Evolutionary conservation across 148 eudicot species (phyloP), one percentile per base, ranked within the genome.

Genomic region (Rhododendron henanense): DNA sequence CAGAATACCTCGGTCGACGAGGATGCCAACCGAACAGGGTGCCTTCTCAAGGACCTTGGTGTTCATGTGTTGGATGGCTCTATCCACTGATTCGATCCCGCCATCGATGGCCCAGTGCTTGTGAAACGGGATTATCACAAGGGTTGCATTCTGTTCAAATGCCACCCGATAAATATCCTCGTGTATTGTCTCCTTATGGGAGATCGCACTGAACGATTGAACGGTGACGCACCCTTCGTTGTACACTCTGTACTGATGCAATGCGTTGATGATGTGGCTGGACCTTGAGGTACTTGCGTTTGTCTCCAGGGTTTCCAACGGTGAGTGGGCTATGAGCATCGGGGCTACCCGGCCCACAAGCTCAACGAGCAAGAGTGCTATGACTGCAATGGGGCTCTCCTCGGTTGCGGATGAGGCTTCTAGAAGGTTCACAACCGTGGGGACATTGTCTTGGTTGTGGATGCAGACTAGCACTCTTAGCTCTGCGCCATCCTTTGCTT

Each of bases 111-210:
- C 94, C 92, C 92, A 92, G 2, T 78, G 85, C 79, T 93, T 94
- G 89, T 96, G 98, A 63, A 92, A 93, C 0, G 98, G 98, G 31
- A 93, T 41, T 53, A 96, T 88, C 13, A 96, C 14, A 11, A 96
- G 61, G 19, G 87, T 88, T 2, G 90, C 91, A 10, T 86, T 79
- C 57, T 93, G 89, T 50, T 94, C 95, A 4, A 87, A 81, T 7
- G 95, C 97, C 80, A 93, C 83, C 35, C 91, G 87, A 79, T 92
- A 90, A 15, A 94, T 85, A 79, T 93, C 96, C 41, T 94, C 94
- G 48, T 93, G 92, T 91, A 91, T 91, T 8, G 88, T 89, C 2
- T 88, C 89, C 1, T 81, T 78, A 10, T 86, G 93, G 0, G 97
- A 92, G 88, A 92, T 87, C 61, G 91, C 87, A 23, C 89, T 93